phyloP scores from a whole-genome alignment of 768 basidiomycete genomes.

The Termitomyces sp. region DNA sequence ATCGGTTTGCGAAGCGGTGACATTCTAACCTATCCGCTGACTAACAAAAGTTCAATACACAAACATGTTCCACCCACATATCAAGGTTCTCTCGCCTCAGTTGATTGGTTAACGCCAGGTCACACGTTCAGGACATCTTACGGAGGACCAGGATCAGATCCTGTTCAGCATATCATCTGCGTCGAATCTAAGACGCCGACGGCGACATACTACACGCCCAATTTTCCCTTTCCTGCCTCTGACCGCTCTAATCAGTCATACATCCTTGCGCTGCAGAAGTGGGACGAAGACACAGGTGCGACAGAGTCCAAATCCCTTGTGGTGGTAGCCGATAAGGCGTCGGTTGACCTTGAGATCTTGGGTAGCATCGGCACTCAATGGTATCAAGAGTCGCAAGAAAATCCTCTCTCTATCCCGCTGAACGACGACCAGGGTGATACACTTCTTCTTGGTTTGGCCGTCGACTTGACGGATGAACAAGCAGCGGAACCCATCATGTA shows the following conservation, averaged over 20 bases:
- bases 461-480: constrained; percentile 56
- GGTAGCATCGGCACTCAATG: constrained; percentile 38
- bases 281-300: constrained; percentile 37
- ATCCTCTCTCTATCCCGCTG: constrained; percentile 59
- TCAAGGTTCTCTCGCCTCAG: constrained; percentile 43
- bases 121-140: constrained; percentile 69
- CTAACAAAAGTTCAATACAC: constrained; percentile 50
- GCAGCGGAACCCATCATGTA: constrained; percentile 57
- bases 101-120: constrained; percentile 66
- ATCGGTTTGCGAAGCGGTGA: constrained; percentile 70
- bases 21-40: constrained; percentile 62
- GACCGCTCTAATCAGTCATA: constrained; percentile 38
- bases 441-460: constrained; percentile 56
- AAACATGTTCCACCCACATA: constrained; percentile 60
- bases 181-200: constrained; percentile 40
- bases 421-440: constrained; percentile 72
- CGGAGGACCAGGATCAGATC: constrained; percentile 34
- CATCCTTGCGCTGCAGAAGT: constrained; percentile 36
- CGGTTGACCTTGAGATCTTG: constrained; percentile 46
- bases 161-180: constrained; percentile 41
- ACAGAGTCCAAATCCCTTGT: constrained; percentile 39
- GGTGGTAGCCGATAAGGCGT: constrained; percentile 43
- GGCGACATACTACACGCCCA: constrained; percentile 33
- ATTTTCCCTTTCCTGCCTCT: constrained; percentile 36
- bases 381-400: constrained; percentile 49